These are phyloP conservation scores for Pyrenophora graminea DNA, from an alignment of 2,329 filamentous ascomycete genomes.

Conservation along the genomic window DNA sequence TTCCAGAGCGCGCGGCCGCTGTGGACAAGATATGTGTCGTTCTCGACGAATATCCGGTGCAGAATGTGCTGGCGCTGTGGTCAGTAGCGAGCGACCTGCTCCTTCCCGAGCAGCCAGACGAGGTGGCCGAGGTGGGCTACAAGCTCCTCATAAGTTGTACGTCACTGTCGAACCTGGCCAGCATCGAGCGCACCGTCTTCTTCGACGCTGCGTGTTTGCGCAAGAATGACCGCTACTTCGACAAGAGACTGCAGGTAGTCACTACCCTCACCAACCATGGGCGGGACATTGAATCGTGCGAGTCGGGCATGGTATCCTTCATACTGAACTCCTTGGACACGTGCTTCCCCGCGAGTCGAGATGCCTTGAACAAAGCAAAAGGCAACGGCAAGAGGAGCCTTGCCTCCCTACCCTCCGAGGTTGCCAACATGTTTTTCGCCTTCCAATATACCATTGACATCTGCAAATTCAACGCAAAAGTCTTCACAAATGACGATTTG, in stretches of 20 bases:
- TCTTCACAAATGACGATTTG: slow-evolving; percentile 66
- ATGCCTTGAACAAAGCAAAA: slow-evolving; percentile 32
- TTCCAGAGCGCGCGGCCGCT: slow-evolving; percentile 37
- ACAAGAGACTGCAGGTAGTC: slow-evolving; percentile 42
- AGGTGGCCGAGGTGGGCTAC: slow-evolving; percentile 42
- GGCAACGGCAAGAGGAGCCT: slow-evolving; percentile 31
- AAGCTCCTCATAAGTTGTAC: slow-evolving; percentile 43
- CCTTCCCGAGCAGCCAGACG: slow-evolving; percentile 37
- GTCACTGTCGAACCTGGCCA: slow-evolving; percentile 37
- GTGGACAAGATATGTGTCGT: slow-evolving; percentile 42
- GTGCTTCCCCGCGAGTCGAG: slow-evolving; percentile 40
- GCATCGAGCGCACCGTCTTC: slow-evolving; percentile 46
- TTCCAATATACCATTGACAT: slow-evolving; percentile 70
- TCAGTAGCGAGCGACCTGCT: slow-evolving; percentile 45
- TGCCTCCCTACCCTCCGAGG: slow-evolving; percentile 30
- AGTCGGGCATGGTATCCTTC: slow-evolving; percentile 41
- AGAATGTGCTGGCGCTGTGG: slow-evolving; percentile 46
- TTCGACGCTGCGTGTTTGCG: slow-evolving; percentile 42
- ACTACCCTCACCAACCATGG: slow-evolving; percentile 44
- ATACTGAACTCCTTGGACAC: slow-evolving; percentile 38
- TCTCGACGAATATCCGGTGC: slow-evolving; percentile 42
- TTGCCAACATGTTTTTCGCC: slow-evolving; percentile 57
- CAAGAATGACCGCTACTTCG: slow-evolving; percentile 35
- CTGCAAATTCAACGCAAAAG: slow-evolving; percentile 76
- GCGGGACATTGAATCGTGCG: slow-evolving; percentile 46